These are phyloP conservation scores for Canavalia ensiformis DNA, from an alignment of 306 rosid species.

Conservation along the genomic window DNA sequence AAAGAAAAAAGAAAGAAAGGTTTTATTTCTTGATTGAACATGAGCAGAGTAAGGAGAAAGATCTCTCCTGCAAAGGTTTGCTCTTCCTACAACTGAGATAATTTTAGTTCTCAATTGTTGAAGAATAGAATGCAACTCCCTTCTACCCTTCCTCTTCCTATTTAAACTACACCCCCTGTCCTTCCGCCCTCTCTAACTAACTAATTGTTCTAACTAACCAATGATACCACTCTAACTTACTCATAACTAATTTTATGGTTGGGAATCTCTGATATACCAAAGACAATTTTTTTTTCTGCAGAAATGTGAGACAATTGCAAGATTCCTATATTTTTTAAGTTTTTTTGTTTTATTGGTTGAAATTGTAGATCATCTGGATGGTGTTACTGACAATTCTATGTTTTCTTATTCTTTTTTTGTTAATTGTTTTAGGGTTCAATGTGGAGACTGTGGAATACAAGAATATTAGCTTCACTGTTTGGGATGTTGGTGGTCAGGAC, in stretches of 20 bases:
- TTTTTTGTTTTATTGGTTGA: neutral
- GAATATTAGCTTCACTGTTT: conserved; percentile 98
- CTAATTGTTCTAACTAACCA: neutral
- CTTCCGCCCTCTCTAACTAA: neutral
- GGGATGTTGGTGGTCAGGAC: conserved; percentile 99
- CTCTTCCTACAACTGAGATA: neutral
- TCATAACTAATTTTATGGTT: neutral
- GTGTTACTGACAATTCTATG: neutral
- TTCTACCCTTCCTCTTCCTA: neutral
- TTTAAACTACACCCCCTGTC: neutral
- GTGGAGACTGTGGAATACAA: conserved; percentile 99
- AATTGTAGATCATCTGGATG: neutral
- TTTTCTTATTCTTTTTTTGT: neutral
- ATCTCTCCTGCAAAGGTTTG: neutral
- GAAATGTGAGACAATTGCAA: neutral
- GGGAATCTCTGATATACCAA: neutral
- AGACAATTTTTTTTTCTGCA: neutral
- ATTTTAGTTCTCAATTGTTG: neutral
- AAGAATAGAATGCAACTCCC: neutral
- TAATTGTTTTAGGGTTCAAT: conserved; percentile 76
- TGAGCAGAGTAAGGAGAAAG: no score
- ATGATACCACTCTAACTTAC: neutral
- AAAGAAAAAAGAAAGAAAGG: neutral
- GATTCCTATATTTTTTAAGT: neutral
- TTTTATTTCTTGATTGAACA: neutral